A percentile compares a stretch with the other conserved stretches of the same genome.
phyloP scores from a whole-genome alignment of 108 stramenopile genomes.

The Aurantiochytrium sp. region DNA sequence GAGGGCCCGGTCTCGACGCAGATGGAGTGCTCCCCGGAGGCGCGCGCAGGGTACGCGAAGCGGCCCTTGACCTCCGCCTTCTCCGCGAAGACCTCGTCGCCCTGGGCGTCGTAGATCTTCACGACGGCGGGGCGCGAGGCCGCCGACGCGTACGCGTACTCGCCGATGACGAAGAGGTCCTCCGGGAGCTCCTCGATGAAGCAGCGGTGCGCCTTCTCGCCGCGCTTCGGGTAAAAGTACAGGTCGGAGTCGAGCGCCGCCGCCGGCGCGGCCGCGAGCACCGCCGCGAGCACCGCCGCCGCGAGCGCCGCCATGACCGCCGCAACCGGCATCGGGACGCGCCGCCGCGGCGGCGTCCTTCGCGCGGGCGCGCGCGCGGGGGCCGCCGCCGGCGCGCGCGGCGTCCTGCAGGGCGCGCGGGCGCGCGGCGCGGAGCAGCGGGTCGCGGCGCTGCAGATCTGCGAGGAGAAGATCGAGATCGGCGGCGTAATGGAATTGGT shows the following conservation, averaged over 20 bases:
- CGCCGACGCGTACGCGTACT: background rate
- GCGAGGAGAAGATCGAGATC: too few species aligned
- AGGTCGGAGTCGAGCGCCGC: background rate
- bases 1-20: background rate
- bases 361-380: too few species aligned
- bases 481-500: too few species aligned
- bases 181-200: slow-evolving; percentile 32
- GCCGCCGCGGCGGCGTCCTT: too few species aligned
- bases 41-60: background rate
- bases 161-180: slow-evolving; percentile 29
- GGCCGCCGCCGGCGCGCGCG: too few species aligned
- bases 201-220: background rate
- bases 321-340: background rate
- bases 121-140: background rate
- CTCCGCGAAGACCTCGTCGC: background rate
- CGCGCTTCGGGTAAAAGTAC: background rate
- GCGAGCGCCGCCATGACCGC: background rate
- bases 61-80: background rate
- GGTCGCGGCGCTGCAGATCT: too few species aligned
- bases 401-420: too few species aligned
- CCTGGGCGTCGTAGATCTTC: background rate
- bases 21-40: background rate
- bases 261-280: background rate
- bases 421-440: too few species aligned
- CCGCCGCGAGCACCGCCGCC: background rate